Conservation (phyloP, 192 early-diverging fungal species). For the Allomyces javanicus region DNA sequence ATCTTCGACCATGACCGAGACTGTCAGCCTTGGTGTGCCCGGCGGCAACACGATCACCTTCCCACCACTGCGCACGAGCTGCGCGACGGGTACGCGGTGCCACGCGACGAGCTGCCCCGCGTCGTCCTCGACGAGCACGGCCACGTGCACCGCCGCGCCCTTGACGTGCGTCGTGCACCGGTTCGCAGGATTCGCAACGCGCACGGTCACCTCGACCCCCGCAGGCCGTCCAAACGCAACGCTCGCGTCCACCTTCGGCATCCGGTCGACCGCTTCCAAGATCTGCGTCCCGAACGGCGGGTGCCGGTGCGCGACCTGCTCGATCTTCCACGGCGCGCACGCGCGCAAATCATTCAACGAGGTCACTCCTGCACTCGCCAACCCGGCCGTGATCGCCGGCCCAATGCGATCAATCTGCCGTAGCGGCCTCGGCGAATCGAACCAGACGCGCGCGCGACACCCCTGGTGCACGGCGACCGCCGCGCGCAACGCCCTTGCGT, state of each 20-base stretch:
- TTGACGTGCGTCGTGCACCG: background rate
- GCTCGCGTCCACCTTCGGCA: background rate
- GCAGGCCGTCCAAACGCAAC: background rate
- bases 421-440: conserved; percentile 18
- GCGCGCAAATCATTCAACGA: conserved; percentile 18
- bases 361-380: conserved; percentile 22
- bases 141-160: background rate
- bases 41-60: too few relatives aligned
- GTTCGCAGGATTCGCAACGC: background rate
- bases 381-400: conserved; percentile 18
- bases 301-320: conserved; percentile 28
- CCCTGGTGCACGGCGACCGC: conserved; percentile 13
- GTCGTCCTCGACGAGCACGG: background rate
- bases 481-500: background rate
- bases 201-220: background rate
- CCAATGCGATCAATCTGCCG: conserved; percentile 41
- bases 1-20: background rate
- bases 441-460: conserved; percentile 20
- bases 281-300: conserved; percentile 43
- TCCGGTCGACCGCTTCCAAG: background rate
- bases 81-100: too few relatives aligned
- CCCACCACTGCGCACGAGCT: too few relatives aligned
- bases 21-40: too few relatives aligned
- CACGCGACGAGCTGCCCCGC: background rate
- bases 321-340: conserved; percentile 23